phyloP scores from a whole-genome alignment of 495 filamentous ascomycete species.

The Pseudomonodictys pantanalensis region DNA sequence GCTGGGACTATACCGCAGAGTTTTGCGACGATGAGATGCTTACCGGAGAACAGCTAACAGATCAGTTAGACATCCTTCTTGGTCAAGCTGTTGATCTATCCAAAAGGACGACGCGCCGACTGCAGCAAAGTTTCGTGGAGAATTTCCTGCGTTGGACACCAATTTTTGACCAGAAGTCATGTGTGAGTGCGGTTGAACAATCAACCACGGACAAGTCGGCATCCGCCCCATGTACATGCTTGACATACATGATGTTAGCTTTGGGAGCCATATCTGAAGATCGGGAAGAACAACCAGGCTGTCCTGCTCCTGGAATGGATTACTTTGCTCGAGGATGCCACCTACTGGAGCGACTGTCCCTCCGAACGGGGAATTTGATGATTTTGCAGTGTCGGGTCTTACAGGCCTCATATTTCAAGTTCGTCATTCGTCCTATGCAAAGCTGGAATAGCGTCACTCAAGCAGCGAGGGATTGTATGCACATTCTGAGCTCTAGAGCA shows the following conservation, averaged over 20 bases:
- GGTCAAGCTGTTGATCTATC: slow-evolving; percentile 10
- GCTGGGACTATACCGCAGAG: slow-evolving; percentile 27
- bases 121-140: slow-evolving; percentile 27
- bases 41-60: slow-evolving; percentile 17
- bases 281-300: slow-evolving; percentile 9
- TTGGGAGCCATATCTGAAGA: slow-evolving; percentile 25
- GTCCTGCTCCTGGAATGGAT: slow-evolving; percentile 17
- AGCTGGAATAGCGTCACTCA: slow-evolving; percentile 24
- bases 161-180: slow-evolving; percentile 16
- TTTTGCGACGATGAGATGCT: slow-evolving; percentile 29
- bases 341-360: slow-evolving; percentile 19
- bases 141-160: slow-evolving; percentile 30
- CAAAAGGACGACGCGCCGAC: slow-evolving; percentile 10
- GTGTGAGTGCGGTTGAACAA: slow-evolving; percentile 7
- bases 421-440: slow-evolving; percentile 14
- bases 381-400: slow-evolving; percentile 23
- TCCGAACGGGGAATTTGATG: slow-evolving; percentile 12
- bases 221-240: slow-evolving; percentile 6
- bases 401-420: slow-evolving; percentile 26
- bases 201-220: slow-evolving; percentile 4
- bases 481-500: slow-evolving; percentile 16
- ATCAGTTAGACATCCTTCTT: slow-evolving; percentile 18
- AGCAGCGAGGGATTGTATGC: slow-evolving; percentile 24
- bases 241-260: slow-evolving; percentile 20
- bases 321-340: slow-evolving; percentile 22